These are phyloP conservation scores for Rhodosporidiobolus sp. DNA, from an alignment of 768 basidiomycete species.

Conservation along the genomic window DNA sequence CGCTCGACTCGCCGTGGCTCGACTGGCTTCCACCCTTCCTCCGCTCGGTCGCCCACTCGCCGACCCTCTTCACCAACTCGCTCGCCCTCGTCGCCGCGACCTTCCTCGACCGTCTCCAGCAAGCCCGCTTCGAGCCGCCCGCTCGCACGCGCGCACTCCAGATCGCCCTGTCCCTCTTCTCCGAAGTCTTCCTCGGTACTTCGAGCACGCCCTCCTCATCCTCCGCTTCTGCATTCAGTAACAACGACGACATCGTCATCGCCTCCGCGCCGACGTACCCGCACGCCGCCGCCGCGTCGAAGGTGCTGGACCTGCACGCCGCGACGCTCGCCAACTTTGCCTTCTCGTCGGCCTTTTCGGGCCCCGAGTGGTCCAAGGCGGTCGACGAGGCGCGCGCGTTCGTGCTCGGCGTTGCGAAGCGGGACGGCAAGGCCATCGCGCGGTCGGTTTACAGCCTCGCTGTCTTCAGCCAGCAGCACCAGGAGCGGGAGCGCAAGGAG, in stretches of 20 bases:
- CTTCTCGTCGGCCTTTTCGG: slow-evolving; percentile 40
- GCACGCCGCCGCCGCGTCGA: slow-evolving; percentile 45
- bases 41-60: slow-evolving; percentile 55
- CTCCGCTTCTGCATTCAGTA: slow-evolving; percentile 53
- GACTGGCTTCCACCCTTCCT: slow-evolving; percentile 67
- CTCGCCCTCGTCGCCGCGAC: slow-evolving; percentile 69
- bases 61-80: slow-evolving; percentile 60
- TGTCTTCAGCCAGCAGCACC: slow-evolving; percentile 13
- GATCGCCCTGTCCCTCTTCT: slow-evolving; percentile 53
- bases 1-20: slow-evolving; percentile 58
- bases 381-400: slow-evolving; percentile 13
- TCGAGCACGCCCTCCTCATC: slow-evolving; percentile 53
- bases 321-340: slow-evolving; percentile 44
- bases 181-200: slow-evolving; percentile 47
- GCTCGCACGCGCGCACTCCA: slow-evolving; percentile 62
- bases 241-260: slow-evolving; percentile 51
- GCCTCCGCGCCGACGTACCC: slow-evolving; percentile 44
- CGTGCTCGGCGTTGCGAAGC: slow-evolving; percentile 11
- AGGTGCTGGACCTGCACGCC: slow-evolving; percentile 49
- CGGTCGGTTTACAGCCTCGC: slow-evolving; percentile 19
- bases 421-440: slow-evolving; percentile 23
- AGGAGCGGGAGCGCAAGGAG: slow-evolving; percentile 13
- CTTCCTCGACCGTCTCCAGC: slow-evolving; percentile 76
- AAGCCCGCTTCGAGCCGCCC: slow-evolving; percentile 61
- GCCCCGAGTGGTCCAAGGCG: slow-evolving; percentile 43